Conservation (phyloP, 2,329 filamentous ascomycete genomes). For the Penicillium sp. region DNA sequence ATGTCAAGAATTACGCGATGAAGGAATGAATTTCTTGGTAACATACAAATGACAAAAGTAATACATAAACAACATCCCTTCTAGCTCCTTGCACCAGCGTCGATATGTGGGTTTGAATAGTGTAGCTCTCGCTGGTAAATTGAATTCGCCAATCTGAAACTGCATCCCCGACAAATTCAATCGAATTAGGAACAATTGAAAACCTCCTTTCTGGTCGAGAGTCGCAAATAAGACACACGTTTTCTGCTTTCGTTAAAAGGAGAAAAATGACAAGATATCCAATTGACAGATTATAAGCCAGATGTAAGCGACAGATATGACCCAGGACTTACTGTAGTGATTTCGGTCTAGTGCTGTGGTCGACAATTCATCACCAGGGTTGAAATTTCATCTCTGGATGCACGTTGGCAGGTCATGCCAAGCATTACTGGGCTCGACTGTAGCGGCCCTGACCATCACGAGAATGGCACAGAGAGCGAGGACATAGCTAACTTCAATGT, state of each 20-base stretch:
- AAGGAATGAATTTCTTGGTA: too few species aligned
- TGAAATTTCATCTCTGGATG: neutral
- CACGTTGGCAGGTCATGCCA: neutral
- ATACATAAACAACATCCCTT: neutral
- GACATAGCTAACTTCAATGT: neutral
- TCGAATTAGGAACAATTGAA: neutral
- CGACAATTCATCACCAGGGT: neutral
- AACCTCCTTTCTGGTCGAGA: neutral
- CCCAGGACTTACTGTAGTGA: neutral
- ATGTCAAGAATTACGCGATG: neutral
- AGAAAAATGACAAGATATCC: neutral
- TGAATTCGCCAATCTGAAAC: neutral
- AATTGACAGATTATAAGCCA: neutral
- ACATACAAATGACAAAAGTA: neutral
- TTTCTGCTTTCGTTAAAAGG: neutral
- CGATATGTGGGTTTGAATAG: neutral
- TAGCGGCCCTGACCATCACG: neutral
- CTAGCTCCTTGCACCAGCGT: too few species aligned
- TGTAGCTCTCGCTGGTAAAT: neutral
- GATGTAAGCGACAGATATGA: neutral
- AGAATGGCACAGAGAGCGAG: neutral
- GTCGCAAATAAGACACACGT: neutral
- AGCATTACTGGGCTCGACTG: neutral
- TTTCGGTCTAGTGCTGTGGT: too few species aligned
- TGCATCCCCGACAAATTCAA: neutral